Percentiles rank a stretch among this genome's conserved stretches.
Conservation (phyloP, 2,329 filamentous ascomycete species). For the Fusarium globosum region DNA sequence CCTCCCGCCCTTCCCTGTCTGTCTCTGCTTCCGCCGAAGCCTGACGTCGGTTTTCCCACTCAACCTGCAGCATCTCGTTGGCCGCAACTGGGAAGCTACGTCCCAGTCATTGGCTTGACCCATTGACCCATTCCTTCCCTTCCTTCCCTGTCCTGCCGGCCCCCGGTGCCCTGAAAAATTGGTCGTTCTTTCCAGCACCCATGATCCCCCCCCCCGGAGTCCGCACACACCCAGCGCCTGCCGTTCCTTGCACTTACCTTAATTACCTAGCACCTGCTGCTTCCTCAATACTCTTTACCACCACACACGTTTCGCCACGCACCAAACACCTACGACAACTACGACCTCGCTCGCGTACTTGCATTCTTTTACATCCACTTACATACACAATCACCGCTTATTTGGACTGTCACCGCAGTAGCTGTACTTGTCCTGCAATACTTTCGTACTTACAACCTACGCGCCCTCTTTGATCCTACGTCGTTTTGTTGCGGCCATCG, state of each 20-base stretch:
- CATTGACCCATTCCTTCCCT: slow-evolving; percentile 38
- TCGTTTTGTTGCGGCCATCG: slow-evolving; percentile 25
- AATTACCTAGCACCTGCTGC: slow-evolving; percentile 41
- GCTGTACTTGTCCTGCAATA: slow-evolving; percentile 26
- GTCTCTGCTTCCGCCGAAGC: slow-evolving; percentile 21
- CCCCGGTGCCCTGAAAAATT: slow-evolving; percentile 42
- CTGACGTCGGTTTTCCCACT: slow-evolving; percentile 39
- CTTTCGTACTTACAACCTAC: slow-evolving; percentile 11
- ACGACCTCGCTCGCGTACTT: slow-evolving; percentile 40
- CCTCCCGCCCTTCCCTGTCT: slow-evolving; percentile 21
- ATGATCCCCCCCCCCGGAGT: slow-evolving; percentile 40
- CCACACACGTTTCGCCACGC: slow-evolving; percentile 47
- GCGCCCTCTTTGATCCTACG: slow-evolving; percentile 24
- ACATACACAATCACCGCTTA: slow-evolving; percentile 36
- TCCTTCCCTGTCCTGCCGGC: slow-evolving; percentile 34
- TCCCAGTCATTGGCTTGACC: slow-evolving; percentile 18
- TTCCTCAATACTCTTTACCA: slow-evolving; percentile 35
- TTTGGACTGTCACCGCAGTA: slow-evolving; percentile 31
- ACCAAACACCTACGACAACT: slow-evolving; percentile 34
- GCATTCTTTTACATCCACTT: slow-evolving; percentile 37
- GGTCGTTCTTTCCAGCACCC: slow-evolving; percentile 25
- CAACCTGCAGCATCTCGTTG: slow-evolving; percentile 37
- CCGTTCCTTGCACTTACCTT: slow-evolving; percentile 41
- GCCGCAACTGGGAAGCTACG: slow-evolving; percentile 6
- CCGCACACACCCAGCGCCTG: slow-evolving; percentile 29